Conservation (phyloP, 2,329 filamentous ascomycete species). For the Davidsoniella neocaledoniae region DNA sequence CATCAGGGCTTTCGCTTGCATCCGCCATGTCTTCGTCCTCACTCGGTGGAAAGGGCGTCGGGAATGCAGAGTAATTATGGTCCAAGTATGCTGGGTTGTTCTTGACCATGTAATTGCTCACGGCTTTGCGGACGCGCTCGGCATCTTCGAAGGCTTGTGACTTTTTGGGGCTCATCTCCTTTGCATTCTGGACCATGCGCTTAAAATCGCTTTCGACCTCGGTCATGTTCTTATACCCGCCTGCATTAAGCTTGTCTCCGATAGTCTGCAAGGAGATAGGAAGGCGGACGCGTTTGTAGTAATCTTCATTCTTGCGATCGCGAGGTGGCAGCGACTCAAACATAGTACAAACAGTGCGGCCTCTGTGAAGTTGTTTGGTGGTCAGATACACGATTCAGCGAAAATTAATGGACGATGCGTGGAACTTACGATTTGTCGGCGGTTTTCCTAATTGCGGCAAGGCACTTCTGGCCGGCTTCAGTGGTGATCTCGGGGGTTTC, state of each 20-base stretch:
- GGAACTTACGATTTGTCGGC: constrained; percentile 61
- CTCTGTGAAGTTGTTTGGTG: constrained; percentile 28
- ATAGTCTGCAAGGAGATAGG: constrained; percentile 66
- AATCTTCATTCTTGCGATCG: constrained; percentile 44
- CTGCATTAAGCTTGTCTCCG: constrained; percentile 53
- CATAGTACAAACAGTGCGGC: constrained; percentile 54
- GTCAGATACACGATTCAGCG: constrained; percentile 11
- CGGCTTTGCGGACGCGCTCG: constrained; percentile 68
- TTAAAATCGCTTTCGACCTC: constrained; percentile 73
- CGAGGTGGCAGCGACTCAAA: constrained; percentile 57
- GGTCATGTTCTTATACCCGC: constrained; percentile 53
- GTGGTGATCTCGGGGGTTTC: constrained; percentile 55
- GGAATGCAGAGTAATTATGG: constrained; percentile 49
- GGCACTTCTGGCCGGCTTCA: constrained; percentile 52
- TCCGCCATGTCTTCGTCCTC: constrained; percentile 21
- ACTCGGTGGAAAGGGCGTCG: constrained; percentile 54
- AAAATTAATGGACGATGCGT: background rate
- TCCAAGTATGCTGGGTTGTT: constrained; percentile 68
- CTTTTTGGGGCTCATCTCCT: constrained; percentile 61
- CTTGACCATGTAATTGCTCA: constrained; percentile 77
- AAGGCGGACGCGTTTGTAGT: constrained; percentile 61
- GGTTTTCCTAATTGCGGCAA: constrained; percentile 58
- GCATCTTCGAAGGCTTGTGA: constrained; percentile 67
- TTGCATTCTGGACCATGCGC: constrained; percentile 74
- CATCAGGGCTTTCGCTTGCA: constrained; percentile 17